Percentiles rank a stretch among this genome's conserved stretches.
Evolutionary conservation across 192 early-diverging fungal species (phyloP).

Genomic region (Mortierella antarctica): DNA sequence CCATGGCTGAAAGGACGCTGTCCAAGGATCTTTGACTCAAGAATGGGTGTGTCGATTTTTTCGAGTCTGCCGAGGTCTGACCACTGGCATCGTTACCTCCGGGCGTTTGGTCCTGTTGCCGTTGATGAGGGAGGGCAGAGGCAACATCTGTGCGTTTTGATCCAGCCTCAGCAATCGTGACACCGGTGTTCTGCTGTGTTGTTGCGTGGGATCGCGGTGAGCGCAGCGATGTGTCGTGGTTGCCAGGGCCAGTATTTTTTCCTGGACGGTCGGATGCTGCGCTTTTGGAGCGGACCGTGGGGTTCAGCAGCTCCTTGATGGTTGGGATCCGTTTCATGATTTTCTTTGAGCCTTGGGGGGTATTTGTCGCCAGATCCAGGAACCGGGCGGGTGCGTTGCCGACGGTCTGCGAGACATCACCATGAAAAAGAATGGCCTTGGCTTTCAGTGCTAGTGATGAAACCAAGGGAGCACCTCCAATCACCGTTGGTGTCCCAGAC

Average conservation of each 20-base stretch:
- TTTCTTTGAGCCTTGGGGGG: constrained; percentile 28
- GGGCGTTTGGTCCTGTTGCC: constrained; percentile 31
- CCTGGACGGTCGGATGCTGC: neutral
- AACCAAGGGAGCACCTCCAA: constrained; percentile 22
- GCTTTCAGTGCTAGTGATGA: constrained; percentile 38
- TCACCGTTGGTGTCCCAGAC: constrained; percentile 19
- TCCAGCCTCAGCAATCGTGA: neutral
- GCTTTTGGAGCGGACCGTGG: neutral
- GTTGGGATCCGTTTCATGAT: constrained; percentile 38
- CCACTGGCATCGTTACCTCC: neutral
- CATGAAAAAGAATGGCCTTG: constrained; percentile 49
- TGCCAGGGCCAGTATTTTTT: neutral
- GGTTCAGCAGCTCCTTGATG: constrained; percentile 45
- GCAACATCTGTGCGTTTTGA: constrained; percentile 8
- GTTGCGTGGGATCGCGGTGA: constrained; percentile 7
- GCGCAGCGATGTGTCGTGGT: constrained; percentile 1
- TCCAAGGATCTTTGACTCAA: constrained; percentile 60
- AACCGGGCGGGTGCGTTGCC: constrained; percentile 23
- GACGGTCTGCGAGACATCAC: constrained; percentile 23
- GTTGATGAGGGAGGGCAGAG: neutral
- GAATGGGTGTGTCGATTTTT: neutral
- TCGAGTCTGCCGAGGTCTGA: neutral
- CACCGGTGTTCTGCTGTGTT: neutral
- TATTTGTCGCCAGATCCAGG: constrained; percentile 43
- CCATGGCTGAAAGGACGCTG: constrained; percentile 69